phyloP scores from a whole-genome alignment of 1,284 basidiomycete genomes.

The Schizophyllum amplum region DNA sequence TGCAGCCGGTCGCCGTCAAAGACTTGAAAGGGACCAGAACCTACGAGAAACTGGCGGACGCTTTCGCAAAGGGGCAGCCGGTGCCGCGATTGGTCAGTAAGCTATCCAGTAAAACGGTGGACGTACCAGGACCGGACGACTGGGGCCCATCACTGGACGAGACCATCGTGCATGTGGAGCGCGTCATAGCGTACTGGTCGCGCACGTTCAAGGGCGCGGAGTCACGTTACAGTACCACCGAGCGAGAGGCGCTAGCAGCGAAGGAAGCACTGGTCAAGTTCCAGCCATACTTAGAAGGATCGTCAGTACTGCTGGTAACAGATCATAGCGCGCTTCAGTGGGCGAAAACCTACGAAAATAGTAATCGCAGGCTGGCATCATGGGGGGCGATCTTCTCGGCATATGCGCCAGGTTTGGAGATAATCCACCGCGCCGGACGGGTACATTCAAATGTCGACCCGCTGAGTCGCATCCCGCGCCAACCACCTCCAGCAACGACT shows the following conservation, averaged over 20 bases:
- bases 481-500: no score
- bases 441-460: slow-evolving; percentile 31
- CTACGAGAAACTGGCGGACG: slow-evolving; percentile 20
- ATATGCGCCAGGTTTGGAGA: slow-evolving; percentile 19
- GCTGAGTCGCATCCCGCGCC: slow-evolving; percentile 11
- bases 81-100: slow-evolving; percentile 5
- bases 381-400: slow-evolving; percentile 25
- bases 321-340: no score
- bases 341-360: slow-evolving; percentile 25
- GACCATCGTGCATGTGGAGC: slow-evolving; percentile 8
- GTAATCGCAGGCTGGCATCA: slow-evolving; percentile 20
- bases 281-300: no score
- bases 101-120: not conserved
- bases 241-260: slow-evolving; percentile 18
- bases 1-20: slow-evolving; percentile 25
- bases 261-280: no score
- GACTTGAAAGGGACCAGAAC: slow-evolving; percentile 27
- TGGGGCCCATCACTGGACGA: not conserved
- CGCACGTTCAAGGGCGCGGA: slow-evolving; percentile 8
- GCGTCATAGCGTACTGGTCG: slow-evolving; percentile 6
- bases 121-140: slow-evolving; percentile 3
- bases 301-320: no score
- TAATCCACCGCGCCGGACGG: slow-evolving; percentile 26
- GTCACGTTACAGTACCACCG: slow-evolving; percentile 16
- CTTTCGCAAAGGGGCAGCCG: slow-evolving; percentile 8